Base-by-base conservation (phyloP, 2,329 filamentous ascomycete species). In the Bipolaris zeicola region DNA sequence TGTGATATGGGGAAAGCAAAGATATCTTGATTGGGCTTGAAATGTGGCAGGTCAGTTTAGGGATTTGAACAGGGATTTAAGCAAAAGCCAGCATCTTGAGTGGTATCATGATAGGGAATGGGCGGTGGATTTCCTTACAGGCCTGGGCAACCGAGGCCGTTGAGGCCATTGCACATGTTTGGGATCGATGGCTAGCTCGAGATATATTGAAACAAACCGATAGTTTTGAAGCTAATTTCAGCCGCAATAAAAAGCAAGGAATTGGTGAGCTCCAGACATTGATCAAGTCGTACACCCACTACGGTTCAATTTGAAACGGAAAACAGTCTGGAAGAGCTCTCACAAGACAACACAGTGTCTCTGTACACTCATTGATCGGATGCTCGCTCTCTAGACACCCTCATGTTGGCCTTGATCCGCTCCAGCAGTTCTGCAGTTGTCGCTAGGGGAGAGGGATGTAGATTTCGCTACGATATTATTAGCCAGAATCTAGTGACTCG, bases 341-440 rank as follows among this genome's bases (percentile, higher is more conserved):
- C 10, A 20, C 10, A 1, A 26, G 33, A 13, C 22, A 28, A 48
- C 2, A 6, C 18, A 22, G 13, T 14, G 7, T 20, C 18, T 14
- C 14, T 3, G 14, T 2, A 11, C 5, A 5, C 10, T 42, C 8
- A 61, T 31, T 59, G 28, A 6, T 39, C 56, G 7, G 55, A 43
- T 16, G 53, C 53, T 26, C 58, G 37, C n/a, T 68, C 64, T 13
- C 68, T 58, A 0, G 59, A 50, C 8, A 80, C 75, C 44, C 84
- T 79, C 80, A 91, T 79, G 68, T 91, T 91, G 16, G 87, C 87
- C 73, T 85, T 87, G 46, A 92, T 84, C 58, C 88, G 81, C 66
- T 89, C 87, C 13, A 91, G 66, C 5, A 92, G 78, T 66, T 91
- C 84, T 50, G 86, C 85, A 26, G 82, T 83, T 6, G 84, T 86